phyloP scores from a whole-genome alignment of 345 rosid species.

The Populus tremula region DNA sequence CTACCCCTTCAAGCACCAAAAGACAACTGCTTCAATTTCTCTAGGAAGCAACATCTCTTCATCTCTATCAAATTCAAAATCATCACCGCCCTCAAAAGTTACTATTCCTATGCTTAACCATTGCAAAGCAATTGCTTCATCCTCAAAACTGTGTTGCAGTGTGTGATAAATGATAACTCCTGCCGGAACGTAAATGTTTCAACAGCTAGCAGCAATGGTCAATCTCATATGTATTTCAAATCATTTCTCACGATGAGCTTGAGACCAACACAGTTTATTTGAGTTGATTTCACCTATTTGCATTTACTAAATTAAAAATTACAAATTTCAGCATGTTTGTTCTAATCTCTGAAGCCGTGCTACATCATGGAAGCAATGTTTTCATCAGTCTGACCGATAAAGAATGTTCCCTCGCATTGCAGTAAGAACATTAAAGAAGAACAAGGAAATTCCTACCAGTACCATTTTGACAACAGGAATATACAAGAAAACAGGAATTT shows the following conservation, averaged over 20 bases:
- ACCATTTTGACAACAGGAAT: background rate
- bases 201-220: background rate
- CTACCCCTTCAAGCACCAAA: no score
- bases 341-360: background rate
- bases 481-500: background rate
- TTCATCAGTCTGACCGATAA: background rate
- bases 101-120: background rate
- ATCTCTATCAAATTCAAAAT: background rate
- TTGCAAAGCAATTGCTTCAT: background rate
- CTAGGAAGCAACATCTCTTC: background rate
- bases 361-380: background rate
- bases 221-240: background rate
- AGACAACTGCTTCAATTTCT: background rate
- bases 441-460: background rate
- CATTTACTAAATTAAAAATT: background rate
- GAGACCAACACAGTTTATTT: background rate
- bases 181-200: background rate
- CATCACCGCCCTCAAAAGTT: background rate
- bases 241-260: background rate
- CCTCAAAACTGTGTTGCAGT: background rate
- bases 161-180: background rate
- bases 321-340: background rate
- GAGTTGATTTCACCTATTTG: background rate
- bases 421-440: background rate
- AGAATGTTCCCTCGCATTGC: background rate